Conservation (phyloP, 1,139 yeast genomes). For the Scheffersomyces titani region DNA sequence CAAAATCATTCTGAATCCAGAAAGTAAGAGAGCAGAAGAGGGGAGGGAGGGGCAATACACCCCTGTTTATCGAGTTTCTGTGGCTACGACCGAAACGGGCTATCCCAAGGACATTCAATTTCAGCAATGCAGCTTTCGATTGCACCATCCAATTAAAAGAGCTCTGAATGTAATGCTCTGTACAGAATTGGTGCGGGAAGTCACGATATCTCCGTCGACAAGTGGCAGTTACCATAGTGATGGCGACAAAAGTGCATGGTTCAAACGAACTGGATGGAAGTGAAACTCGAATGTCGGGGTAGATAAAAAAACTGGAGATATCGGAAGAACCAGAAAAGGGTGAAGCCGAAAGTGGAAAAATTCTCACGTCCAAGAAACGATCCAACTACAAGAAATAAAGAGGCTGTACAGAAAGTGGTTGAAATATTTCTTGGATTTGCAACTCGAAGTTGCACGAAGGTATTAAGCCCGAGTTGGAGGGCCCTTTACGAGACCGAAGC, state of each 20-base stretch:
- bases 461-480: not conserved
- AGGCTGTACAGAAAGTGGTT: not conserved
- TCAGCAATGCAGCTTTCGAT: not conserved
- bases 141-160: not conserved
- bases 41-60: not conserved
- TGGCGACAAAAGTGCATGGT: not conserved
- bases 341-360: not conserved
- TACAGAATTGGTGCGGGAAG: not conserved
- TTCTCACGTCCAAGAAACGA: not conserved
- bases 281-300: not conserved
- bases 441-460: not conserved
- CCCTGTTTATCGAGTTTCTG: not conserved
- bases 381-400: not conserved
- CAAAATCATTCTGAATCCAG: not conserved
- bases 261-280: not conserved
- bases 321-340: not conserved
- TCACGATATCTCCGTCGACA: not conserved
- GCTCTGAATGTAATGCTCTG: not conserved
- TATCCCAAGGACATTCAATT: not conserved
- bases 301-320: not conserved
- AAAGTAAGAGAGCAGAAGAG: not conserved
- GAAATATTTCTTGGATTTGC: not conserved
- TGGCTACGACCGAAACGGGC: not conserved
- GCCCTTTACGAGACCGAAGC: not conserved
- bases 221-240: not conserved